These are phyloP conservation scores for Monilinia laxa DNA, from an alignment of 2,329 filamentous ascomycete species.

Conservation along the genomic window DNA sequence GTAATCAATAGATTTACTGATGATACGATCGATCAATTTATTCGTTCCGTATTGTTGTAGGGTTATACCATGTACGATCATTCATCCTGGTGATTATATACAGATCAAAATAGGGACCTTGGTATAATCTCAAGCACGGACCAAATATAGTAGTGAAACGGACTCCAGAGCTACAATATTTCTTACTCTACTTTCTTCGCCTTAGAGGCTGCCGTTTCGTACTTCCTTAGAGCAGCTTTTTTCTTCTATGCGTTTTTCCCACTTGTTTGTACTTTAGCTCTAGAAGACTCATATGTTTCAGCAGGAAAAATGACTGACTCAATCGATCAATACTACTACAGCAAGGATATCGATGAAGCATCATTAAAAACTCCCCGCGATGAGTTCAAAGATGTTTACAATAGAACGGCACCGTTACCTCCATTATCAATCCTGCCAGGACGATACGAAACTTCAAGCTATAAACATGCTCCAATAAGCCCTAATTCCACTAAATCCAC, in stretches of 20 bases:
- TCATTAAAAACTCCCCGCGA: not conserved
- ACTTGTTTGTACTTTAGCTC: not conserved
- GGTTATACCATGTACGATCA: too few species aligned
- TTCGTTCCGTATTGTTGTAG: too few species aligned
- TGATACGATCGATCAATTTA: too few species aligned
- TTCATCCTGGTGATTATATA: too few species aligned
- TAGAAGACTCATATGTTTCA: not conserved
- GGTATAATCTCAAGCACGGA: too few species aligned
- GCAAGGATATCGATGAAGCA: too few species aligned
- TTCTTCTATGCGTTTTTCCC: constrained; percentile 1
- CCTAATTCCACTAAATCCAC: constrained; percentile 6
- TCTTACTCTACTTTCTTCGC: not conserved
- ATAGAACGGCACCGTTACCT: constrained; percentile 6
- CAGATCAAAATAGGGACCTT: too few species aligned
- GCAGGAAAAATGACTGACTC: constrained; percentile 4
- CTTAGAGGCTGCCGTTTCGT: not conserved
- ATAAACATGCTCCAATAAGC: not conserved
- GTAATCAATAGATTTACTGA: too few species aligned
- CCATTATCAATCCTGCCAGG: not conserved
- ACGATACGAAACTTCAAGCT: not conserved
- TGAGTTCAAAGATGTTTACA: not conserved
- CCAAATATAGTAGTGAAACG: not conserved
- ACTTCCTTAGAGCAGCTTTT: not conserved
- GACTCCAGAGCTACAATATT: not conserved
- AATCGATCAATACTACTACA: constrained; percentile 6